phyloP scores from a whole-genome alignment of 805 yeast genomes.

The Candida arabinofermentans region DNA sequence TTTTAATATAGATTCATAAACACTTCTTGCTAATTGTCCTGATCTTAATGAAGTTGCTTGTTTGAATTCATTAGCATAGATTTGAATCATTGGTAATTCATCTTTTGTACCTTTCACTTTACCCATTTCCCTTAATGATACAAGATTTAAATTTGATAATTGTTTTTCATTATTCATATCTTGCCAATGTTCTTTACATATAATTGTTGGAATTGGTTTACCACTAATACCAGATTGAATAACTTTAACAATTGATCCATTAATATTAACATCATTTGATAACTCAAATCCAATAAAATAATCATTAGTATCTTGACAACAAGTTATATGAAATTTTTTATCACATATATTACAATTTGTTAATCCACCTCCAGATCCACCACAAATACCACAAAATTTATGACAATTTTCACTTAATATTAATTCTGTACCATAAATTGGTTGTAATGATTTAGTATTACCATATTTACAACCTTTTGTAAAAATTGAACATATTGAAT shows the following conservation, averaged over 20 bases:
- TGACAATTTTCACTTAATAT: slow-evolving; percentile 30
- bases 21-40: neutral
- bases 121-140: slow-evolving; percentile 30
- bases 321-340: slow-evolving; percentile 45
- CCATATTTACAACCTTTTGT: slow-evolving; percentile 42
- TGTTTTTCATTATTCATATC: neutral
- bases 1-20: neutral
- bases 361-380: slow-evolving; percentile 46
- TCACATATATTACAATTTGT: slow-evolving; percentile 44
- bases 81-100: slow-evolving; percentile 36
- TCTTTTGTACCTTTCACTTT: slow-evolving; percentile 22
- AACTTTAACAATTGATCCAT: slow-evolving; percentile 14
- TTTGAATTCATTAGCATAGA: slow-evolving; percentile 36
- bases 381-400: slow-evolving; percentile 42
- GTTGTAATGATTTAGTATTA: slow-evolving; percentile 40
- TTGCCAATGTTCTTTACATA: slow-evolving; percentile 38
- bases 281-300: slow-evolving; percentile 53
- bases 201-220: slow-evolving; percentile 38
- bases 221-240: slow-evolving; percentile 31
- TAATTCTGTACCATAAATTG: slow-evolving; percentile 37
- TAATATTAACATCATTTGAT: slow-evolving; percentile 21
- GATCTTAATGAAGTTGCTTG: neutral
- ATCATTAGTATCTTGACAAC: slow-evolving; percentile 49
- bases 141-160: slow-evolving; percentile 18
- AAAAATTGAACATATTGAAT: slow-evolving; percentile 66